Percentiles rank a stretch among this genome's conserved stretches.
Evolutionary conservation across 805 yeast genomes (phyloP).

Genomic region (Yarrowia sp.): DNA sequence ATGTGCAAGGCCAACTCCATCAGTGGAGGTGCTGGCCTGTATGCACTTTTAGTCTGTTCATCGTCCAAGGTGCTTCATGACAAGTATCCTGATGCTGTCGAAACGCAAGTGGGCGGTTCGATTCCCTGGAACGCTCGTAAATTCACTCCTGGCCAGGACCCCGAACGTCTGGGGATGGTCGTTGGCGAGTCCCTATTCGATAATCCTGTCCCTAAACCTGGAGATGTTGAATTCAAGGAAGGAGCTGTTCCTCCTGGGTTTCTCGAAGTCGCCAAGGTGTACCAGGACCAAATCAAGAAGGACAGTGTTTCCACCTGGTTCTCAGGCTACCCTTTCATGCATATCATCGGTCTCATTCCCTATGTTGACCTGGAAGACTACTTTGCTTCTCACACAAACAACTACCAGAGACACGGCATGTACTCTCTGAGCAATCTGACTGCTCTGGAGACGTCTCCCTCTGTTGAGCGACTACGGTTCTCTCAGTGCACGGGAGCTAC

Average conservation of each 20-base stretch:
- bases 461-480: constrained; percentile 18
- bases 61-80: constrained; percentile 13
- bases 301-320: constrained; percentile 17
- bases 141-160: constrained; percentile 12
- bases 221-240: not conserved
- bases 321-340: constrained; percentile 33
- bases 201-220: constrained; percentile 9
- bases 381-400: constrained; percentile 16
- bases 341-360: constrained; percentile 34
- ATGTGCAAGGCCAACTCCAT: constrained; percentile 22
- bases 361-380: constrained; percentile 20
- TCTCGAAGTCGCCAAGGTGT: constrained; percentile 24
- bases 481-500: constrained; percentile 32
- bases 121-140: constrained; percentile 26
- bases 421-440: constrained; percentile 22
- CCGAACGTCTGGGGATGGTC: constrained; percentile 24
- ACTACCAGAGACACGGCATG: constrained; percentile 1
- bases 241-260: not conserved
- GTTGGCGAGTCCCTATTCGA: constrained; percentile 8
- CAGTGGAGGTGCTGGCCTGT: constrained; percentile 25
- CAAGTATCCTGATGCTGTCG: constrained; percentile 21
- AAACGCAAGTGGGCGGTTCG: not conserved
- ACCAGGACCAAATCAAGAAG: constrained; percentile 3
- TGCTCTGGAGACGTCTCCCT: constrained; percentile 16
- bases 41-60: constrained; percentile 9